Conservation (phyloP, 805 yeast species). For the Phaffomyces antillensis region DNA sequence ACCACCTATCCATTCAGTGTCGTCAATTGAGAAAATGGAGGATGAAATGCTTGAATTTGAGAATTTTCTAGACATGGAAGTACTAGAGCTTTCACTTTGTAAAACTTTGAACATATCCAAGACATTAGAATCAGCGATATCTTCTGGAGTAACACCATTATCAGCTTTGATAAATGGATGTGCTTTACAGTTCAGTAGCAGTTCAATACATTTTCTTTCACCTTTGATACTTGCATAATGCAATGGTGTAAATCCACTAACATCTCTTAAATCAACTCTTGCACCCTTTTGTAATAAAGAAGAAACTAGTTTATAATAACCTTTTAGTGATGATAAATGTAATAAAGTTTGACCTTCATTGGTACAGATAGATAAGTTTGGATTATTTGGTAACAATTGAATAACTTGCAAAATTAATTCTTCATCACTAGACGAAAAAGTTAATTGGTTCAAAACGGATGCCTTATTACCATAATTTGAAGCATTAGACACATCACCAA, state of each 20-base stretch:
- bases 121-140: constrained; percentile 32
- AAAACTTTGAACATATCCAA: constrained; percentile 23
- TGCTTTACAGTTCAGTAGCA: constrained; percentile 60
- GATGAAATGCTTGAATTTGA: constrained; percentile 21
- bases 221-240: constrained; percentile 82
- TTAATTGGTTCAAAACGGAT: constrained; percentile 2
- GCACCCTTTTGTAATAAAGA: constrained; percentile 62
- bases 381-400: constrained; percentile 60
- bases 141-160: constrained; percentile 40
- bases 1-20: constrained; percentile 21
- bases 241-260: constrained; percentile 78
- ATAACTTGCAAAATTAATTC: constrained; percentile 41
- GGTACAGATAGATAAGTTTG: constrained; percentile 80
- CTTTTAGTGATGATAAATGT: constrained; percentile 77
- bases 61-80: constrained; percentile 17
- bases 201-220: constrained; percentile 53
- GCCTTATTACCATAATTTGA: neutral
- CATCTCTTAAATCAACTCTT: constrained; percentile 65
- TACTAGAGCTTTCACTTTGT: neutral
- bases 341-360: constrained; percentile 80
- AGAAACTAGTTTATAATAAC: constrained; percentile 53
- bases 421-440: constrained; percentile 27
- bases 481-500: constrained; percentile 9
- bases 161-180: constrained; percentile 44
- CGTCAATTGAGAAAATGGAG: constrained; percentile 27